Evolutionary conservation across 2,329 filamentous ascomycete species (phyloP), one percentile per base, ranked within the genome.

Genomic region (Huntiella decipiens): DNA sequence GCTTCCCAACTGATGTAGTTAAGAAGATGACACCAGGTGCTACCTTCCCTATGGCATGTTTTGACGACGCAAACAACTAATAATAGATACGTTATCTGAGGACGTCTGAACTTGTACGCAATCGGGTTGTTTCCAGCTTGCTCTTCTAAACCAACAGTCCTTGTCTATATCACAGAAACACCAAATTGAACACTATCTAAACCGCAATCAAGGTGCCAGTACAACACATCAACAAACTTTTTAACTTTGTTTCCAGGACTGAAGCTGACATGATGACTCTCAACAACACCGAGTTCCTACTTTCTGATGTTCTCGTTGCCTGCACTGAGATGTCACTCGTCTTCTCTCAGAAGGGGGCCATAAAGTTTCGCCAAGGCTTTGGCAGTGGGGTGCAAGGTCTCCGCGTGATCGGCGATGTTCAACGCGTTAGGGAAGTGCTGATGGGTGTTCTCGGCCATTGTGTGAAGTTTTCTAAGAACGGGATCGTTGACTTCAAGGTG

Each of bases 241-340:
- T 93, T 1, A 85, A 92, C 60, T 87, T 92, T 57, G 2, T 73
- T 86, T 91, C 83, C 3, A 92, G 92, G 58, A 78, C 85, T 1
- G 82, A 87, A 57, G 82, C 79, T 6, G 82, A 82, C 3, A 68
- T 77, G n/a, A 61, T 87, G 15, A 81, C 86, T 51, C 79, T 87
- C 37, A 82, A 87, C 59, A 79, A 86, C 53, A 80, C 86, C 0
- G 80, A 84, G 51, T 88, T 87, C 54, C 83, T 78, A 28, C 64
- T 86, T 1, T 77, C 76, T 0, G 67, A 83, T 1, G 74, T 85
- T 8, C 73, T 87, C 5, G 70, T 77, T 40, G 85, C 92, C 56
- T 82, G 91, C 15, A 81, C 77, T 45, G 85, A 86, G 57, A 91
- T 92, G 83, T 73, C 92, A 53, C 77, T 80, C 37, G 92, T 92